Evolutionary conservation across 1,284 basidiomycete species (phyloP).

Genomic region (Veloboletus limbatus): DNA sequence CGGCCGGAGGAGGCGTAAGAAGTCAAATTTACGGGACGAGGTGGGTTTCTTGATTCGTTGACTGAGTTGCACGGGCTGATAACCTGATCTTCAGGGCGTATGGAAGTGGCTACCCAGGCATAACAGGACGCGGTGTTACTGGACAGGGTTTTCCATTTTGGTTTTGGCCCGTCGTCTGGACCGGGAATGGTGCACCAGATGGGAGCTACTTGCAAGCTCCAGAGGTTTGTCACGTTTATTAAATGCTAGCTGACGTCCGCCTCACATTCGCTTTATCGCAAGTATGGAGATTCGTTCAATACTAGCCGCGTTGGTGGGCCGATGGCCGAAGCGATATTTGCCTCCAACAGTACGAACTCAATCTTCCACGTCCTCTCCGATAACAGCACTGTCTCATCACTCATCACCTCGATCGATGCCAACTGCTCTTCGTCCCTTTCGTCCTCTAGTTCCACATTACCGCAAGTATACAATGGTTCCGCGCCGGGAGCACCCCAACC

Average conservation of each 20-base stretch:
- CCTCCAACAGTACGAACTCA: slow-evolving; percentile 36
- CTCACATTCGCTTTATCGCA: too few species aligned
- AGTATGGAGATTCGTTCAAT: slow-evolving; percentile 58
- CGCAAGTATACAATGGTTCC: slow-evolving; percentile 21
- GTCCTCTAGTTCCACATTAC: slow-evolving; percentile 20
- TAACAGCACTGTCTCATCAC: slow-evolving; percentile 49
- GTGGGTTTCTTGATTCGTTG: slow-evolving; percentile 26
- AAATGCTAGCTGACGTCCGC: too few species aligned
- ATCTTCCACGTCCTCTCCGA: slow-evolving; percentile 58
- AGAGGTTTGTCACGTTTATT: slow-evolving; percentile 24
- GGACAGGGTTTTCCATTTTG: slow-evolving; percentile 38
- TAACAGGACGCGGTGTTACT: slow-evolving; percentile 26
- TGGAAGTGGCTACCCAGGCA: slow-evolving; percentile 41
- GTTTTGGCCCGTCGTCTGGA: slow-evolving; percentile 38
- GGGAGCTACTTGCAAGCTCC: slow-evolving; percentile 17
- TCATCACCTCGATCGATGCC: slow-evolving; percentile 44
- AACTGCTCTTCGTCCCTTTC: slow-evolving; percentile 44
- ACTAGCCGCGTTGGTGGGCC: slow-evolving; percentile 57
- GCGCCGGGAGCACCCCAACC: slow-evolving; percentile 23
- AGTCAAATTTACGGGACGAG: slow-evolving; percentile 39
- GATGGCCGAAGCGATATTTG: slow-evolving; percentile 49
- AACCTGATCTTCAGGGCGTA: slow-evolving; percentile 27
- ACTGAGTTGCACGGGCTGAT: not conserved
- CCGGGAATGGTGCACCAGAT: not conserved
- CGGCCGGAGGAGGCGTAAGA: slow-evolving; percentile 41